Conservation (phyloP, 2,329 filamentous ascomycete genomes). For the Colletotrichum caudatum region DNA sequence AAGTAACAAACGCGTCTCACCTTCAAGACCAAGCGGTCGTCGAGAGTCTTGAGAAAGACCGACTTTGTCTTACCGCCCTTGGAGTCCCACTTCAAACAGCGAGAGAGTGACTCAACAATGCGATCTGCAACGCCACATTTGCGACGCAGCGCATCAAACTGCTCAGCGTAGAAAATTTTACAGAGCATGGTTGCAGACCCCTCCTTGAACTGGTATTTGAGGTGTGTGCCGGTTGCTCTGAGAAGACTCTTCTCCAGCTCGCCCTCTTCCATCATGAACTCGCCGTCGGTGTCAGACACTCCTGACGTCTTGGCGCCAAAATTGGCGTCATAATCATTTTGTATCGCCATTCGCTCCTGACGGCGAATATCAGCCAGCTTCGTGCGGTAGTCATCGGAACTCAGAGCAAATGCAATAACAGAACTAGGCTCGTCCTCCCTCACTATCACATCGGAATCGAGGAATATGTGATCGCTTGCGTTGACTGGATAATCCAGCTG, state of each 20-base stretch:
- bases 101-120: conserved; percentile 93
- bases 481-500: conserved; percentile 92
- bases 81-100: conserved; percentile 97
- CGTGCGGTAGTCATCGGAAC: conserved; percentile 85
- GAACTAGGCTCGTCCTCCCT: conserved; percentile 98
- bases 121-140: conserved; percentile 95
- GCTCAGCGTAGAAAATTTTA: conserved; percentile 98
- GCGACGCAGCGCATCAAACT: conserved; percentile 92
- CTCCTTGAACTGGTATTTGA: conserved; percentile 95
- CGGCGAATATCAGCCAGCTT: conserved; percentile 76
- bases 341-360: conserved; percentile 43
- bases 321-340: conserved; percentile 42
- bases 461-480: conserved; percentile 92
- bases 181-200: conserved; percentile 95
- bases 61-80: conserved; percentile 98
- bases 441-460: conserved; percentile 96
- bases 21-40: conserved; percentile 94
- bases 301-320: conserved; percentile 49
- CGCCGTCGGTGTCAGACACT: conserved; percentile 50
- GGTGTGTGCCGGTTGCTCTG: conserved; percentile 87
- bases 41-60: conserved; percentile 94
- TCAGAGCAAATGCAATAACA: conserved; percentile 91
- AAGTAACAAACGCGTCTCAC: conserved; percentile 46
- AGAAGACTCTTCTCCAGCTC: conserved; percentile 89
- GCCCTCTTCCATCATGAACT: conserved; percentile 67